Evolutionary conservation across 306 rosid genomes (phyloP), one percentile per base, ranked within the genome.

Genomic region (Prunus mongolica): DNA sequence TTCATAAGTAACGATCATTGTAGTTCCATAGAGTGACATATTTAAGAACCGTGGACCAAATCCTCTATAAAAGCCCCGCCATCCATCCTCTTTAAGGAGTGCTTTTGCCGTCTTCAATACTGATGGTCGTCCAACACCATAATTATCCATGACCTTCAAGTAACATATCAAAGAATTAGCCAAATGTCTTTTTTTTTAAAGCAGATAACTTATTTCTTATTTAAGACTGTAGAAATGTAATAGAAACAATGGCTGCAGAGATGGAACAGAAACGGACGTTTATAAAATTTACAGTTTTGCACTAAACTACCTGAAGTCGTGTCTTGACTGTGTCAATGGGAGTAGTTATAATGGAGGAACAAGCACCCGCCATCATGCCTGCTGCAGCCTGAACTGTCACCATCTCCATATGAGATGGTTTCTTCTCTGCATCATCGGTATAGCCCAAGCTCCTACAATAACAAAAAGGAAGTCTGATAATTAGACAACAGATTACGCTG

Each of bases 261-360:
- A 47, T 67, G 72, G 52, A 62, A 47, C 15, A 10, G 18, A 71
- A 71, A 47, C 56, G 24, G 22, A 41, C 3, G 4, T 47, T 12
- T 9, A 28, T 12, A 18, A 12, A 32, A 8, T 27, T 32, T 32
- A 32, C 38, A 32, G 38, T 32, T 32, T 32, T 12, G 22, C 8
- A 19, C 13, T 49, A 22, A 3, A 18, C 50, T 86, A 91, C 97
- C 96, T 93, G 98, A 86, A 93, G 97, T 62, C 92, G 81, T 30
- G 98, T 93, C 84, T 93, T 93, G 8, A 93, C 88, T 3, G 98
- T 93, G 81, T 93, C 98, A 24, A 93, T 78, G 49, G 97, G 98
- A 44, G 93, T 91, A 16, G 98, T 93, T 63, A 93, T 65, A 54
- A 93, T 73, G 12, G 97, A 89, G 15, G 98, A 86, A 86, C 91